Evolutionary conservation across 768 basidiomycete genomes (phyloP), one percentile per base, ranked within the genome.

Genomic region (Aureoboletus auriporus): DNA sequence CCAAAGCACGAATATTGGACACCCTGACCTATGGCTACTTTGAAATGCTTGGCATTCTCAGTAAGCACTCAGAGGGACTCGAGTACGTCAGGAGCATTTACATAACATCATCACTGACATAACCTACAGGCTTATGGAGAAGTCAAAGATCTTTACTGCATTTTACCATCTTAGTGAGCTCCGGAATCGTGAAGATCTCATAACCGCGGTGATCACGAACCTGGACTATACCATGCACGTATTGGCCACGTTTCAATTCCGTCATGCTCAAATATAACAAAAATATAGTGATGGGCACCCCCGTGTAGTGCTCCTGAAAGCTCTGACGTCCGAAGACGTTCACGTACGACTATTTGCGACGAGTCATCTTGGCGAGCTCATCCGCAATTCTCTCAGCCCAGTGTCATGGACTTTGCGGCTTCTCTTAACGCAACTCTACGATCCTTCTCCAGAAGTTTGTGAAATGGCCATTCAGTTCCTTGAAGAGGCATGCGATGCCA

Each of bases 151-250:
- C 26, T 98, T 97, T 66, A 98, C 93, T 1, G 86, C 90, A 0
- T 94, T 98, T 66, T 98, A 98, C 63, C 94, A 93, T 62, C 70
- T 98, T 38, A 91, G 87, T 60, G 96, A 98, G 61, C 75, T 97
- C 31, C 77, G 86, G 23, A 88, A 86, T 66, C 77, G 96, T 33
- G 93, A 97, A 61, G 94, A 98, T 62, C 74, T 99, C 39, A 89
- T 94, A 49, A 90, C 86, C 58, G 84, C 83, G 2, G 90, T 96
- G 55, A 86, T 97, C 34, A 90, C 93, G 58, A 89, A 89, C 56
- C 71, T 96, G 33, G 93, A 97, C 64, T 99, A 97, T 52, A 83
- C 80, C 63, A 84, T 84, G 93, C 93, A 54, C 46, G 89, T 70
- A 14, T 45, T 26, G 20, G 12, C 31, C 29, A 31, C 9, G 1